A percentile compares a stretch with the other conserved stretches of the same genome.
These are phyloP conservation scores for Pilasporangium apinafurcum DNA, from an alignment of 352 stramenopile species.

Conservation along the genomic window DNA sequence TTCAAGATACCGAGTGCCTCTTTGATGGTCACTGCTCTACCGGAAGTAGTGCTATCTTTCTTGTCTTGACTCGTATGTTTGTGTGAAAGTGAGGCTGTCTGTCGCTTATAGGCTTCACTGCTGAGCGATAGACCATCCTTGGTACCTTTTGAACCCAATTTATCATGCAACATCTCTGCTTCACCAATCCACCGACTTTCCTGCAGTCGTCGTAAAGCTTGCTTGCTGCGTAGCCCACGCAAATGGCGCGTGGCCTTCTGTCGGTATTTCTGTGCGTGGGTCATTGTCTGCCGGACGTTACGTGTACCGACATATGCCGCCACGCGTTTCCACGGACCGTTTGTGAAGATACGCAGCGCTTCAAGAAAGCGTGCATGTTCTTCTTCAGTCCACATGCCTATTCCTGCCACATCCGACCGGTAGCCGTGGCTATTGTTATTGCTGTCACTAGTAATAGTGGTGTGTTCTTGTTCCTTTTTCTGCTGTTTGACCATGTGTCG, in stretches of 20 bases:
- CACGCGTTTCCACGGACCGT: conserved; percentile 62
- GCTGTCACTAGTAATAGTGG: too few relatives aligned
- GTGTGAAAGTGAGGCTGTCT: too few relatives aligned
- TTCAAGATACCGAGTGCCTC: neutral
- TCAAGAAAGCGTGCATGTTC: conserved; percentile 70
- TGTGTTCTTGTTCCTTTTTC: too few relatives aligned
- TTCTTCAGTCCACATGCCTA: conserved; percentile 56
- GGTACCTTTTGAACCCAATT: neutral
- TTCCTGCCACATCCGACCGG: too few relatives aligned
- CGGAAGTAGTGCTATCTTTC: neutral
- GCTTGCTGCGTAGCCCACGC: conserved; percentile 58
- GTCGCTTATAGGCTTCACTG: too few relatives aligned
- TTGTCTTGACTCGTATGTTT: too few relatives aligned
- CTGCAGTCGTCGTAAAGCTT: conserved; percentile 69
- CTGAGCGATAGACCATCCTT: neutral
- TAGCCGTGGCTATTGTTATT: too few relatives aligned
- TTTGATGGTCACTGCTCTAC: neutral
- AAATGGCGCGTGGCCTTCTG: conserved; percentile 53
- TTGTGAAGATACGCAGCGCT: conserved; percentile 63
- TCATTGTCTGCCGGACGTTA: conserved; percentile 72
- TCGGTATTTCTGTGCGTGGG: conserved; percentile 68
- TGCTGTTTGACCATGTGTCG: too few relatives aligned
- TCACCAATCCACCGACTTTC: conserved; percentile 53
- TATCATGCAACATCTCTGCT: conserved; percentile 50
- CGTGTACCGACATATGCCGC: conserved; percentile 61